Evolutionary conservation across 2,329 filamentous ascomycete species (phyloP), one percentile per base, ranked within the genome.

Genomic region (Polychaeton citri): DNA sequence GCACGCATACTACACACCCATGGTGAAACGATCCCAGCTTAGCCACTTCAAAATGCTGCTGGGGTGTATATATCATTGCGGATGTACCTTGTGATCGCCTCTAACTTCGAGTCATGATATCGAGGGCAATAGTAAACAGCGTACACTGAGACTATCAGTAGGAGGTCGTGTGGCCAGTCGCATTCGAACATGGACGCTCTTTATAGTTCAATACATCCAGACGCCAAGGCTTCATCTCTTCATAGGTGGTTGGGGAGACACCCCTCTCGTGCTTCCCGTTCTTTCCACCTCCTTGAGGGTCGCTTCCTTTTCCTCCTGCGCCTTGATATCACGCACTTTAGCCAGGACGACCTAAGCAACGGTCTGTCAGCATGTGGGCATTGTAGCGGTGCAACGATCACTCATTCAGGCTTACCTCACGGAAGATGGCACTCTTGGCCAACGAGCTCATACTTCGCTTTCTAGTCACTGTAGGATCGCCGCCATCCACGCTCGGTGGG

Each of bases 321-420:
- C 80, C 69, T 92, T 92, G 73, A 84, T 81, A 61, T 94, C 87
- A 41, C 81, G 75, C 32, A 94, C 85, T 66, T 95, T 96, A 45
- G 87, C 88, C 39, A 94, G 67, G 10, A 95, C 88, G 19, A 56
- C 53, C 53, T 56, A 28, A 9, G 30, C 20, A 15, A 5, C 24
- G 8, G 21, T 26, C 8, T 26, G 21, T 26, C 21, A 26, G 21
- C 13, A 26, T 26, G 21, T 13, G 21, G 21, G 13, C 21, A 8
- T 13, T 8, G 21, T 8, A 8, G 21, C 13, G 21, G 13, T 8
- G 8, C 8, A 13, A 8, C 21, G 21, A 26, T 26, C 21, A 26
- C 8, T 26, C 8, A 26, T 26, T 6, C 5, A 32, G 34, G 37
- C 48, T 46, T 9, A 96, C 83, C 60, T 95, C 88, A 50, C 83